Conservation (phyloP, 257 asterid genomes). For the Scutellaria galericulata region DNA sequence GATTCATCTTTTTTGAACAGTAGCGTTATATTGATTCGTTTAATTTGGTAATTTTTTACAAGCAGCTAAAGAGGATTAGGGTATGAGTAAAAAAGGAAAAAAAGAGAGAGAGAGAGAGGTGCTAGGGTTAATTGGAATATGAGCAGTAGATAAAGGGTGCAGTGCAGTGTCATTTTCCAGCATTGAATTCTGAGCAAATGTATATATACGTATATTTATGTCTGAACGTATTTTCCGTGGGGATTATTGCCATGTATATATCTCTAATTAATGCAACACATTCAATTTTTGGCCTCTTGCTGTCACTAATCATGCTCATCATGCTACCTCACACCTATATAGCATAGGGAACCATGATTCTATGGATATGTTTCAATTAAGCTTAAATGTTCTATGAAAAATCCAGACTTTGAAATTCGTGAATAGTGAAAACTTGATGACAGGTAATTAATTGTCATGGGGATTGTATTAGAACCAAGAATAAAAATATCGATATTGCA, state of each 20-base stretch:
- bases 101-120: background rate
- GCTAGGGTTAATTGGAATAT: slow-evolving; percentile 44
- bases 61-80: background rate
- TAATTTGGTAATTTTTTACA: slow-evolving; percentile 1
- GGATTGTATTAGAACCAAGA: no score
- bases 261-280: background rate
- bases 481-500: no score
- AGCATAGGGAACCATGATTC: slow-evolving; percentile 28
- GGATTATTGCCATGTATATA: slow-evolving; percentile 37
- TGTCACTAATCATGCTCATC: slow-evolving; percentile 28
- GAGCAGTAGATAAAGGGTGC: slow-evolving; percentile 46
- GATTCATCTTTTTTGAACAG: no score
- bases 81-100: slow-evolving; percentile 12
- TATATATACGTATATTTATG: background rate
- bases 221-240: slow-evolving; percentile 50
- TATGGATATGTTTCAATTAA: no score
- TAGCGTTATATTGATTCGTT: slow-evolving; percentile 30
- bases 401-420: no score
- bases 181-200: slow-evolving; percentile 50
- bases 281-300: slow-evolving; percentile 31
- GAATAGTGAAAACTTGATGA: no score
- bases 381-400: no score
- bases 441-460: no score
- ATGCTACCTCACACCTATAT: background rate
- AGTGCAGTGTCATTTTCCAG: slow-evolving; percentile 74